Percentiles rank a stretch among this genome's conserved stretches.
phyloP scores from a whole-genome alignment of 306 rosid species.

The Rosa persica region DNA sequence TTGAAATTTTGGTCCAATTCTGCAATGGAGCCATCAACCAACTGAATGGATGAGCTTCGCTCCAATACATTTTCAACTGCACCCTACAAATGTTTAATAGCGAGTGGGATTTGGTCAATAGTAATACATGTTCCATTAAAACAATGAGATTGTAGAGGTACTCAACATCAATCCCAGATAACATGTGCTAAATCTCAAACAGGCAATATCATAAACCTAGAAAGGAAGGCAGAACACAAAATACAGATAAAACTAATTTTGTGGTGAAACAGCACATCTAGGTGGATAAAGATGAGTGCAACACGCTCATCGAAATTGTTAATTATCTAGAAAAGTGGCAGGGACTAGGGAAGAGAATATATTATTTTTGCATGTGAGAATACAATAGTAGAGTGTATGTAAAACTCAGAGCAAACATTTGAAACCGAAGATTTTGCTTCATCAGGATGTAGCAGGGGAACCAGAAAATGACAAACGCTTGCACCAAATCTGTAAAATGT shows the following conservation, averaged over 20 bases:
- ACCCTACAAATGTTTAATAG: conserved; percentile 53
- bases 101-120: background rate
- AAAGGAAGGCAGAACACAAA: background rate
- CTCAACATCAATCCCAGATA: background rate
- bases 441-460: background rate
- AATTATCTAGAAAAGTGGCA: background rate
- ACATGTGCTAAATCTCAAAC: background rate
- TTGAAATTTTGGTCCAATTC: conserved; percentile 55
- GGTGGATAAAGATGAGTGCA: background rate
- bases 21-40: conserved; percentile 68
- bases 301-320: background rate
- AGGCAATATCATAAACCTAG: background rate
- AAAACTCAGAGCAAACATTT: background rate
- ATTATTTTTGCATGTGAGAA: background rate
- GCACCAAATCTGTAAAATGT: background rate
- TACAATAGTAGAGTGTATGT: background rate
- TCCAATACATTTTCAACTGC: conserved; percentile 83
- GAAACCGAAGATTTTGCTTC: background rate
- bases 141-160: background rate
- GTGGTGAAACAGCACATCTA: background rate
- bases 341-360: background rate
- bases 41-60: conserved; percentile 70
- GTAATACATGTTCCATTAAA: background rate
- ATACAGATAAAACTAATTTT: background rate
- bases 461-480: background rate